These are phyloP conservation scores for Fraxinus greggii DNA, from an alignment of 305 asterid genomes.

Conservation along the genomic window DNA sequence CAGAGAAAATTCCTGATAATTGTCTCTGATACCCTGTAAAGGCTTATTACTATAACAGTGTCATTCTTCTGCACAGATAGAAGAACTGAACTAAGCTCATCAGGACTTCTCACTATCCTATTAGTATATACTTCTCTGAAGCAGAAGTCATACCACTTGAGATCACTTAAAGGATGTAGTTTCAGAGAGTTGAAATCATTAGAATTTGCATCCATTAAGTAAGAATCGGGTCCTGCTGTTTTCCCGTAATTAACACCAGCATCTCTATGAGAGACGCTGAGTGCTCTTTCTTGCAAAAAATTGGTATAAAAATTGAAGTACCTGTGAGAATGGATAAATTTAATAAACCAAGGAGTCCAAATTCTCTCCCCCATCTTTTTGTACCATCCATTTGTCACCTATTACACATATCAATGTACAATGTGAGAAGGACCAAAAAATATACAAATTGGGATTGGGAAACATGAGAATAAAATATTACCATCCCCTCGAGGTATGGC, in stretches of 20 bases:
- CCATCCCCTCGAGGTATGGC: conserved; percentile 91
- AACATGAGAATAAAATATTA: conserved; percentile 23
- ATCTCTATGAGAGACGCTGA: conserved; percentile 79
- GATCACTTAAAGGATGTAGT: conserved; percentile 50
- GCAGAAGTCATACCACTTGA: conserved; percentile 85
- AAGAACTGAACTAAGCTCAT: conserved; percentile 49
- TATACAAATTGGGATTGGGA: conserved; percentile 2
- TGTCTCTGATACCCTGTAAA: conserved; percentile 49
- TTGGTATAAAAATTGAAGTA: conserved; percentile 77
- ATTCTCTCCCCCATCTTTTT: conserved; percentile 83
- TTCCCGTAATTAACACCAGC: conserved; percentile 87
- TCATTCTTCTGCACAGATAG: conserved; percentile 49
- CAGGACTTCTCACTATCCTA: conserved; percentile 44
- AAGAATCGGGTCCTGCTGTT: conserved; percentile 80
- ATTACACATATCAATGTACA: conserved; percentile 15
- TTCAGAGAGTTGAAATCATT: conserved; percentile 41
- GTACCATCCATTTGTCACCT: conserved; percentile 96
- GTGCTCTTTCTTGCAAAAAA: conserved; percentile 65
- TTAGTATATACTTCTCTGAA: conserved; percentile 56
- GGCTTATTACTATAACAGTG: conserved; percentile 49
- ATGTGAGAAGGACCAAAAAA: neutral
- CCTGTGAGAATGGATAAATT: conserved; percentile 72
- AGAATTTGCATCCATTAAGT: conserved; percentile 54
- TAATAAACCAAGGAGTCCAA: conserved; percentile 97
- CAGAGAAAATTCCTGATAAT: conserved; percentile 66